These are phyloP conservation scores for Capsella bursapastoris DNA, from an alignment of 345 rosid species.

Conservation along the genomic window DNA sequence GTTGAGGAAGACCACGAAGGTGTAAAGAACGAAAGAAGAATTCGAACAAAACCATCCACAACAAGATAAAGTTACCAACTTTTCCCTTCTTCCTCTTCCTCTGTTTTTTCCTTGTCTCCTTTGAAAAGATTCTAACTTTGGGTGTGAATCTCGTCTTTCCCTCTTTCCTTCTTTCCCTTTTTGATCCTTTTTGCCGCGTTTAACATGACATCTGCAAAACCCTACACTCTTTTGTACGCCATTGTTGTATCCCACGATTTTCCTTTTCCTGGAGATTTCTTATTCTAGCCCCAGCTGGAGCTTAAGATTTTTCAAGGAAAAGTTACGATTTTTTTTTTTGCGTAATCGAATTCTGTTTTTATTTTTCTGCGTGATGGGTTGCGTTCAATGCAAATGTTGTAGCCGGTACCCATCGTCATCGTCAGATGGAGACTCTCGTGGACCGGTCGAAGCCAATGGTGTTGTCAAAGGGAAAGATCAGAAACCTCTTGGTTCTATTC, in stretches of 20 bases:
- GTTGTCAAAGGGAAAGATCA: conserved; percentile 50
- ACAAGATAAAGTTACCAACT: conserved; percentile 22
- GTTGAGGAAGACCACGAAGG: conserved; percentile 33
- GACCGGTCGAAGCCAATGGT: conserved; percentile 34
- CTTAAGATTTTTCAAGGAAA: conserved; percentile 26
- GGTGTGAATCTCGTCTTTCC: conserved; percentile 27
- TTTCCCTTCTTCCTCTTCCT: conserved; percentile 26
- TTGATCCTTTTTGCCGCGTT: neutral
- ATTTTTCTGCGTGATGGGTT: conserved; percentile 62
- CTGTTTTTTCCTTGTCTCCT: neutral
- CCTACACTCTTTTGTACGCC: conserved; percentile 37
- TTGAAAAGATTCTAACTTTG: conserved; percentile 39
- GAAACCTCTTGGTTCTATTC: conserved; percentile 62
- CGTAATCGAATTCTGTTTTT: conserved; percentile 9
- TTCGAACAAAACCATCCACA: neutral
- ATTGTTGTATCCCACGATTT: conserved; percentile 35
- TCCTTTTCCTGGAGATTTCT: conserved; percentile 33
- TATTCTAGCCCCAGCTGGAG: neutral
- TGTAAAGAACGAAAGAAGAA: conserved; percentile 16
- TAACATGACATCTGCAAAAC: conserved; percentile 40
- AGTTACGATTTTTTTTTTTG: neutral
- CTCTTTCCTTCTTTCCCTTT: neutral
- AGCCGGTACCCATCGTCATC: conserved; percentile 65
- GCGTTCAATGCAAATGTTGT: conserved; percentile 87
- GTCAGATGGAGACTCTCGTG: conserved; percentile 59